Percentiles rank a stretch among this genome's conserved stretches.
phyloP scores from a whole-genome alignment of 257 asterid genomes.

The Craterostigma plantagineum region DNA sequence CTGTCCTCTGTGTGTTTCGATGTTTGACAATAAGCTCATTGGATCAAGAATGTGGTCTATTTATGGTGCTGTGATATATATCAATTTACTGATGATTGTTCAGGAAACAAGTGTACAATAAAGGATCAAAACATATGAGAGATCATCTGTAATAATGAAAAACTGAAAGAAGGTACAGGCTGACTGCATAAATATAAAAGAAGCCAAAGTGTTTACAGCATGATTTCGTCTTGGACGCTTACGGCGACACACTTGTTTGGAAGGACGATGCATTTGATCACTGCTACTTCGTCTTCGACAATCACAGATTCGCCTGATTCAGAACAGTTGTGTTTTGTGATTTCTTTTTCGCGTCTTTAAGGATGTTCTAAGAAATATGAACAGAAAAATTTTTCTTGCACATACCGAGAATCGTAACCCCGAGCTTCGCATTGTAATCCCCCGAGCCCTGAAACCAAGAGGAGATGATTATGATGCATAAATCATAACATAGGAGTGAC shows the following conservation, averaged over 20 bases:
- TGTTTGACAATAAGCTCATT: too few relatives aligned
- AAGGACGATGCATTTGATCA: constrained; percentile 64
- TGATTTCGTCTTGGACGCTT: constrained; percentile 78
- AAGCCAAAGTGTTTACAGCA: constrained; percentile 18
- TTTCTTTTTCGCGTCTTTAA: neutral
- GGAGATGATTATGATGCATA: neutral
- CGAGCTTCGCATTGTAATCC: constrained; percentile 65
- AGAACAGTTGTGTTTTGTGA: neutral
- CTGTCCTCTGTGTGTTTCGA: too few relatives aligned
- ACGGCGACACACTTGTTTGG: constrained; percentile 77
- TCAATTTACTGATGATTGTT: too few relatives aligned
- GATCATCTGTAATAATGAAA: too few relatives aligned
- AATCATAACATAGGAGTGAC: neutral
- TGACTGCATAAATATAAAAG: too few relatives aligned
- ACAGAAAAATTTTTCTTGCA: neutral
- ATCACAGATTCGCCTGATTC: constrained; percentile 65
- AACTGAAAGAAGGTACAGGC: too few relatives aligned
- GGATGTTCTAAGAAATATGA: neutral
- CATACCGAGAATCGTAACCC: constrained; percentile 70
- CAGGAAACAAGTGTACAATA: too few relatives aligned
- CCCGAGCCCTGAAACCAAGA: constrained; percentile 47
- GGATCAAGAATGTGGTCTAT: too few relatives aligned
- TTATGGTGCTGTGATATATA: neutral
- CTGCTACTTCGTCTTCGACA: constrained; percentile 86
- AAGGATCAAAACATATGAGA: too few relatives aligned